phyloP scores from a whole-genome alignment of 768 basidiomycete genomes.

The Clathrus columnatus region DNA sequence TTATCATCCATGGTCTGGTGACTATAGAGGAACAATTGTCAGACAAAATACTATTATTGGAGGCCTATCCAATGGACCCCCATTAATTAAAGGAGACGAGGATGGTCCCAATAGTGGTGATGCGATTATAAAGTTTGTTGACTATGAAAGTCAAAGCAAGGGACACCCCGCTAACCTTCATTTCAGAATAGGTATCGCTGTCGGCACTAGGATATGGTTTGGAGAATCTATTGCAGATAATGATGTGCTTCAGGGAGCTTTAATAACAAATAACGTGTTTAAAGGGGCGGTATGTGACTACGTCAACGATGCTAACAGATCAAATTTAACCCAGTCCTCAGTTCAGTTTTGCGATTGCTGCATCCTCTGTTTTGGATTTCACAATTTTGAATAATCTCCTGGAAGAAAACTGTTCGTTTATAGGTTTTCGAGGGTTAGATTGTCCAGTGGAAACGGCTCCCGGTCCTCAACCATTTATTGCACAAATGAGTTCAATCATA shows the following conservation, averaged over 20 bases:
- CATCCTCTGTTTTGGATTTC: constrained; percentile 56
- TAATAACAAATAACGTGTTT: constrained; percentile 9
- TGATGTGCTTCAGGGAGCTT: not conserved
- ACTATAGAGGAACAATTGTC: constrained; percentile 58
- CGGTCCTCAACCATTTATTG: constrained; percentile 48
- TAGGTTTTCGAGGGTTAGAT: constrained; percentile 58
- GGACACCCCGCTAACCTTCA: not conserved
- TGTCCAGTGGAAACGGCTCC: constrained; percentile 46
- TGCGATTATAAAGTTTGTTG: constrained; percentile 61
- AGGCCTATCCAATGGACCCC: constrained; percentile 49
- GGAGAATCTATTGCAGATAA: not conserved
- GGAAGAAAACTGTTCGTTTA: constrained; percentile 64
- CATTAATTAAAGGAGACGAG: constrained; percentile 28
- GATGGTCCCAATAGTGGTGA: constrained; percentile 50
- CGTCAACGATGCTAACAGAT: not conserved
- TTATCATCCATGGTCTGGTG: constrained; percentile 54
- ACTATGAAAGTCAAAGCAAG: not conserved
- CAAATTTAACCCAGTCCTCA: constrained; percentile 41
- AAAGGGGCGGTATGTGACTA: constrained; percentile 14
- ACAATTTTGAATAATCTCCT: constrained; percentile 54
- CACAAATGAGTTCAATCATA: constrained; percentile 36
- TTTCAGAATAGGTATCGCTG: constrained; percentile 66
- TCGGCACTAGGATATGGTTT: constrained; percentile 50
- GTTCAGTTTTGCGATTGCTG: constrained; percentile 66
- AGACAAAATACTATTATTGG: constrained; percentile 59